Evolutionary conservation across 805 yeast genomes (phyloP).

Genomic region (Metschnikowia proteae): DNA sequence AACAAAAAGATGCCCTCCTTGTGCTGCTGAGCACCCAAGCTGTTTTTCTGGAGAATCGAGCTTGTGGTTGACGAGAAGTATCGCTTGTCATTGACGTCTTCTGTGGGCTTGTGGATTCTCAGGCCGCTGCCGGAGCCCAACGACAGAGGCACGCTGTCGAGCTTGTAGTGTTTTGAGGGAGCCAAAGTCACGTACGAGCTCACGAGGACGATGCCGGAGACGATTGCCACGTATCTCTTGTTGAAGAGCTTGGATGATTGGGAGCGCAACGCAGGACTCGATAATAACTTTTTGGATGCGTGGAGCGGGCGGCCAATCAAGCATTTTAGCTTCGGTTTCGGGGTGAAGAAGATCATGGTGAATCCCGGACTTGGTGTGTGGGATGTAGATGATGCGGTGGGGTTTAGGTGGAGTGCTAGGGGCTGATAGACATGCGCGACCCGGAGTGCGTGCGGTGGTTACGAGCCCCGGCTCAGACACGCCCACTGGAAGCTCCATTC

Average conservation of each 20-base stretch:
- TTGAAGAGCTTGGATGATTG: conserved; percentile 16
- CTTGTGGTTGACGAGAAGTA: conserved; percentile 41
- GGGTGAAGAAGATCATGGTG: conserved; percentile 14
- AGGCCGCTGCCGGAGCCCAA: conserved; percentile 11
- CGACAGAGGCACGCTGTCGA: conserved; percentile 34
- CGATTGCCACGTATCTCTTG: conserved; percentile 35
- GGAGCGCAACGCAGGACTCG: conserved; percentile 6
- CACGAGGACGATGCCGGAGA: conserved; percentile 41
- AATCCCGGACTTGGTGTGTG: neutral
- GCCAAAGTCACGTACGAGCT: conserved; percentile 41
- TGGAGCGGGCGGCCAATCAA: conserved; percentile 17
- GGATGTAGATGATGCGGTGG: neutral
- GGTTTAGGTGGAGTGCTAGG: neutral
- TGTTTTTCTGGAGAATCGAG: conserved; percentile 40
- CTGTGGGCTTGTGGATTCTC: conserved; percentile 9
- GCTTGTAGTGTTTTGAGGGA: conserved; percentile 38
- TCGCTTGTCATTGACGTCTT: conserved; percentile 16
- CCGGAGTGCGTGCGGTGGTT: neutral
- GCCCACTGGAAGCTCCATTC: neutral
- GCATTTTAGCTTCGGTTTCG: conserved; percentile 15
- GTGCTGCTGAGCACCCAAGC: conserved; percentile 42
- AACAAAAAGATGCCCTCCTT: conserved; percentile 56
- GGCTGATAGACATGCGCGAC: neutral
- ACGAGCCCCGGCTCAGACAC: neutral
- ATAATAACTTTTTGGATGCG: conserved; percentile 10